These are phyloP conservation scores for Diaporthe sp. DNA, from an alignment of 2,329 filamentous ascomycete genomes.

Conservation along the genomic window DNA sequence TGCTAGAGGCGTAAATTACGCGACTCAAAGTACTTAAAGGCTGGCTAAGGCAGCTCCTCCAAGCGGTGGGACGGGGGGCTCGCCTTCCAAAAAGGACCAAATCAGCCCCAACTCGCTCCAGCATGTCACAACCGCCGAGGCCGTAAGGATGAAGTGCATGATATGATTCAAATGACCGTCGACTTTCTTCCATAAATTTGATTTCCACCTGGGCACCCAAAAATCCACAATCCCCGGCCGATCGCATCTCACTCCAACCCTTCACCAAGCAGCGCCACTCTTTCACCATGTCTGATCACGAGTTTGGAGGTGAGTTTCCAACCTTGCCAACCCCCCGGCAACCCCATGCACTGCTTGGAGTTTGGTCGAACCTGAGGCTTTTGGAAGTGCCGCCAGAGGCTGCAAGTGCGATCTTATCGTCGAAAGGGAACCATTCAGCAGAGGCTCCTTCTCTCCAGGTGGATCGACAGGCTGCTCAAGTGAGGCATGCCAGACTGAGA, in stretches of 20 bases:
- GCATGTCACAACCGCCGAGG: conserved; percentile 33
- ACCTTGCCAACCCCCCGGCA: neutral
- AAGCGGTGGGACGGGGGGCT: conserved; percentile 22
- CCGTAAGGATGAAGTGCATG: conserved; percentile 37
- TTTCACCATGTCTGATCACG: conserved; percentile 73
- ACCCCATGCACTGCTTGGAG: neutral
- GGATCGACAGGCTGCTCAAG: conserved; percentile 21
- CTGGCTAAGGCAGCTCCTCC: conserved; percentile 32
- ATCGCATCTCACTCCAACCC: neutral
- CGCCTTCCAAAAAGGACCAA: conserved; percentile 28
- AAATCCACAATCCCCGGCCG: neutral
- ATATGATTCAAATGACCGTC: conserved; percentile 15
- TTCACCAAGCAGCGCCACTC: conserved; percentile 5
- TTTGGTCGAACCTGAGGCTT: neutral
- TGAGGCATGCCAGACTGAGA: neutral
- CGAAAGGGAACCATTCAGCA: neutral
- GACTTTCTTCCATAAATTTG: neutral
- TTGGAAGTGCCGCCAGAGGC: neutral
- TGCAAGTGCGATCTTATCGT: neutral
- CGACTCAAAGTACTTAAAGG: conserved; percentile 43
- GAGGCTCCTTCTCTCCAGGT: conserved; percentile 6
- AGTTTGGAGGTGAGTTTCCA: conserved; percentile 70
- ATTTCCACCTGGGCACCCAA: conserved; percentile 7
- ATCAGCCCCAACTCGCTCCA: conserved; percentile 13
- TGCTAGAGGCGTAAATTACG: conserved; percentile 22